Percentiles rank a stretch among this genome's conserved stretches.
Evolutionary conservation across 306 rosid species (phyloP).

Genomic region (Cicer yamashitae): DNA sequence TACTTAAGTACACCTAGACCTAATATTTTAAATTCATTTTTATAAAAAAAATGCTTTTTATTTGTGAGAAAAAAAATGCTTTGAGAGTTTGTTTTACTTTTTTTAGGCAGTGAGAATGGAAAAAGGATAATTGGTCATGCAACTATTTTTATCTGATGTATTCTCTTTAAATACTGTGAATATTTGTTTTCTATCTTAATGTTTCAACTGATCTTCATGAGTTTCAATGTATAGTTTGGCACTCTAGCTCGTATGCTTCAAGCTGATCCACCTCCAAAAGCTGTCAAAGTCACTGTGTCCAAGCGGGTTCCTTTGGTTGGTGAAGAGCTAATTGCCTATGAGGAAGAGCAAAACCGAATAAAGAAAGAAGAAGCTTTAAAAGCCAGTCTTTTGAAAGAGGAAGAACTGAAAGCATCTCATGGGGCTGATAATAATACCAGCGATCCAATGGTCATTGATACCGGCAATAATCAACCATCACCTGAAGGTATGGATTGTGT

Average conservation of each 20-base stretch:
- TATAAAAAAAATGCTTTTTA: background rate
- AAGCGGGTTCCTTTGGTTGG: slow-evolving; percentile 96
- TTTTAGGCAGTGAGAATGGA: slow-evolving; percentile 16
- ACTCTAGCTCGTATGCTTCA: slow-evolving; percentile 98
- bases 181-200: slow-evolving; percentile 34
- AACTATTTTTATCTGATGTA: background rate
- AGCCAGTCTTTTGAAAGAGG: slow-evolving; percentile 85
- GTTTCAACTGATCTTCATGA: slow-evolving; percentile 32
- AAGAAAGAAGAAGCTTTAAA: slow-evolving; percentile 91
- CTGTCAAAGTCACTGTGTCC: slow-evolving; percentile 92
- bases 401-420: slow-evolving; percentile 71
- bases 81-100: slow-evolving; percentile 8
- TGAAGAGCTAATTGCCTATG: slow-evolving; percentile 91
- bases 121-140: slow-evolving; percentile 14
- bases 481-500: slow-evolving; percentile 63
- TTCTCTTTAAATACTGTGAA: background rate
- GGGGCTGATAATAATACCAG: slow-evolving; percentile 59
- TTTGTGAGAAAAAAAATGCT: no score
- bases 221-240: slow-evolving; percentile 66
- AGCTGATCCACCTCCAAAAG: slow-evolving; percentile 98
- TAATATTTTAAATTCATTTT: background rate
- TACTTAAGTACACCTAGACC: no score
- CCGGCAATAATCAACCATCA: slow-evolving; percentile 56
- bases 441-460: slow-evolving; percentile 84
- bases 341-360: slow-evolving; percentile 87